Evolutionary conservation across 2,329 filamentous ascomycete genomes (phyloP).

Genomic region (Colletotrichum paranaense): DNA sequence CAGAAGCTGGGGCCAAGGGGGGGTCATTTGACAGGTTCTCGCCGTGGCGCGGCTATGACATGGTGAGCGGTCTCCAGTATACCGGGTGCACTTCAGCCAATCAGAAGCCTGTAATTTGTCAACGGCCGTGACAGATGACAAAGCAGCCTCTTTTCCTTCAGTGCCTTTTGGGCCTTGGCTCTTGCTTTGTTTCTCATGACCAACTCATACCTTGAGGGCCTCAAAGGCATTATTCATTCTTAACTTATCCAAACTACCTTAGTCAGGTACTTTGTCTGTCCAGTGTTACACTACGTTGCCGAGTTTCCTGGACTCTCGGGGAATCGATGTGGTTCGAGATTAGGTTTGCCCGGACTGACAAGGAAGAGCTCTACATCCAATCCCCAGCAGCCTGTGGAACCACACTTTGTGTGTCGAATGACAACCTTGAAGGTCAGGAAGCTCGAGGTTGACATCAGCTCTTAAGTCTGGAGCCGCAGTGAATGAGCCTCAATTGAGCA

Average conservation of each 20-base stretch:
- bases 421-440: not conserved
- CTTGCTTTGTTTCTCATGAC: not conserved
- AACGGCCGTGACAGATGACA: constrained; percentile 15
- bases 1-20: constrained; percentile 25
- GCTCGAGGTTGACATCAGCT: not conserved
- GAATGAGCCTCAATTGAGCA: not conserved
- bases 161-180: not conserved
- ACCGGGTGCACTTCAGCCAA: constrained; percentile 2
- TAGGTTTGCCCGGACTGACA: not conserved
- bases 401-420: not conserved
- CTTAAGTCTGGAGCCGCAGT: not conserved
- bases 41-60: constrained; percentile 36
- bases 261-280: not conserved
- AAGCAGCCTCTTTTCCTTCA: constrained; percentile 13
- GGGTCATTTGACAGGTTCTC: constrained; percentile 29
- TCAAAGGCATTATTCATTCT: not conserved
- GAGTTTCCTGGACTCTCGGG: not conserved
- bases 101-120: constrained; percentile 27
- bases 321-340: not conserved
- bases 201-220: not conserved
- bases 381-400: not conserved
- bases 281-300: not conserved
- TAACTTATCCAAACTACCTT: not conserved
- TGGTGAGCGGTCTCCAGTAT: constrained; percentile 2
- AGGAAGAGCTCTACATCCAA: not conserved